Percentiles rank a stretch among this genome's conserved stretches.
Evolutionary conservation across 768 basidiomycete species (phyloP).

Genomic region (Naganishia vishniacii): DNA sequence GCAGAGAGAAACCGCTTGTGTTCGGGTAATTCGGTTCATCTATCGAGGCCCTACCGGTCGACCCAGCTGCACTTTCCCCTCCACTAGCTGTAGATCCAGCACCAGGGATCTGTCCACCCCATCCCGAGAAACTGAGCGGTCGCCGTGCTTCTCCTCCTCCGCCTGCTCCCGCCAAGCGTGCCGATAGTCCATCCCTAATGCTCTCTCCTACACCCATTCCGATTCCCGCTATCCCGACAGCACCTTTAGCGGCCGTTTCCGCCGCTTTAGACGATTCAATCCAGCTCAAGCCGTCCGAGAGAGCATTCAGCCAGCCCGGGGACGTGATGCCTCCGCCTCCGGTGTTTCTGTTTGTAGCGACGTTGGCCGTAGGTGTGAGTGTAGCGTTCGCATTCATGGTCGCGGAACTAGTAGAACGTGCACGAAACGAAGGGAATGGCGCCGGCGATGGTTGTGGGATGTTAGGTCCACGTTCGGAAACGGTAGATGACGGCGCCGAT

Average conservation of each 20-base stretch:
- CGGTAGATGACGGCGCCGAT: neutral
- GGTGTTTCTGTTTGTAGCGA: neutral
- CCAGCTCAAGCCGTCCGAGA: constrained; percentile 27
- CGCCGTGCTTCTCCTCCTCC: constrained; percentile 8
- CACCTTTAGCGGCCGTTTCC: constrained; percentile 22
- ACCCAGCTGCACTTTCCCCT: neutral
- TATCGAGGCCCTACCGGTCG: constrained; percentile 9
- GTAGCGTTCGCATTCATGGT: constrained; percentile 2
- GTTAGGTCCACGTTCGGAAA: neutral
- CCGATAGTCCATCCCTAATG: constrained; percentile 12
- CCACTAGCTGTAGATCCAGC: neutral
- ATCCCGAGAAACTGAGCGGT: neutral
- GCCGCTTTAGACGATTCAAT: constrained; percentile 27
- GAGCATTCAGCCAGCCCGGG: constrained; percentile 23
- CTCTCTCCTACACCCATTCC: constrained; percentile 16
- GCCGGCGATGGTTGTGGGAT: neutral
- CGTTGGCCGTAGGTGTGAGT: neutral
- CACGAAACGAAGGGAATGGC: constrained; percentile 10
- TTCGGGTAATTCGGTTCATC: neutral
- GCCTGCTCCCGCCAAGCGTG: constrained; percentile 11
- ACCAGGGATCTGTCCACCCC: neutral
- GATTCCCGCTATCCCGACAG: constrained; percentile 17
- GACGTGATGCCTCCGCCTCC: constrained; percentile 13
- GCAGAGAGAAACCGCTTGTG: neutral
- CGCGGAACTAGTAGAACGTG: constrained; percentile 8